Evolutionary conservation across 108 stramenopile genomes (phyloP), one percentile per base, ranked within the genome.

Genomic region (Discostella pseudostelligera): DNA sequence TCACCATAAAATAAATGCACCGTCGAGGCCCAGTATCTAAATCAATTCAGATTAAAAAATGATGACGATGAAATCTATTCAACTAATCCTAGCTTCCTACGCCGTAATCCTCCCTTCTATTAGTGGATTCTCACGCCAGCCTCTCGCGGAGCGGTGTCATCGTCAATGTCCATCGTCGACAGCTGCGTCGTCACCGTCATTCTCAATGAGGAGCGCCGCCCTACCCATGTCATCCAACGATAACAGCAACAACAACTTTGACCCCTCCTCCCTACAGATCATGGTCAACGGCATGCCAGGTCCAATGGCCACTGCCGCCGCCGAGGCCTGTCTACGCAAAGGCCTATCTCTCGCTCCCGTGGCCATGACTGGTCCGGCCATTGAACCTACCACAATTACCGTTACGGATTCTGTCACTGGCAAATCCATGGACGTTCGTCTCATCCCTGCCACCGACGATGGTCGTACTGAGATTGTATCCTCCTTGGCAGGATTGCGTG

Each of bases 251-350:
- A 67, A 39, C 39, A 40, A 60, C 25, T 46, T 51, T 32, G 78
- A 70, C 48, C 17, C 67, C 8, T 72, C 76, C 32, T 29, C 72
- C 43, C 59, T 81, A 48, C 74, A 32, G 10, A 70, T 92, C 66
- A 92, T 94, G 93, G 90, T 96, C 22, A 94, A 95, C 70, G 96
- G 96, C 24, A 91, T 96, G 87, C 96, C 96, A 16, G 96, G 96
- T 14, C 93, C 93, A 36, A 96, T 96, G 96, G 96, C 93, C 24
- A 92, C 90, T 24, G 90, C 91, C n/a, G 92, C 90, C 32, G 96
- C 93, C n/a, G 93, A 96, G 71, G 94, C 96, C 9, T 95, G 93
- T 69, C 72, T 95, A 12, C 87, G 93, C 26, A 90, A 90, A 54
- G 93, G 92, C 9, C 61, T 96, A 29, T 80, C 82, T 14, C 77